Base-by-base conservation (phyloP, 805 yeast genomes). In the Saccharomycopsis capsularis region DNA sequence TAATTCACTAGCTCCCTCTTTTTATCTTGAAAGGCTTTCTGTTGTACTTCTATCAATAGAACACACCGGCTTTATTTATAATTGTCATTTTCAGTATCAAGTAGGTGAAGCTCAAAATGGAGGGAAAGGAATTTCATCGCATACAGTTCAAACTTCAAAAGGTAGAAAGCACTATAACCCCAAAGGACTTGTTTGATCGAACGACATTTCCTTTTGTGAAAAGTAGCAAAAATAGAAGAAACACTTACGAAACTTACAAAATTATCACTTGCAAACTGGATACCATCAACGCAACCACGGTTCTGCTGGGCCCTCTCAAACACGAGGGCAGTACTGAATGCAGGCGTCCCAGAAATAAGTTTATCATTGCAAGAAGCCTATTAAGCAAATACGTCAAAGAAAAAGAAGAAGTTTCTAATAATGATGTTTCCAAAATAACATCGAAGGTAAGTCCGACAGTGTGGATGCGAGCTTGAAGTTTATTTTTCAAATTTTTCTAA, bases 361-460 rank as follows among this genome's bases (percentile, higher is more conserved):
- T 45, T 35, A 45, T 45, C 18, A 45, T 45, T 15, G 48, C 48
- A 22, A 23, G 48, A 37, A 38, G 19, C 13, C n/a, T 45, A 9
- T 21, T 45, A 16, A 45, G 43, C 23, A 37, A 39, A 11, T 36
- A 36, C 23, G 15, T 45, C 15, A 45, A 39, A 13, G 13, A 32
- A 23, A 25, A 27, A 22, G 23, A 25, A 16, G 34, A 13, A 16
- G n/a, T 40, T 13, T 27, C 29, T 5, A 42, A 42, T 37, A 42
- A 32, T 16, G 45, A 42, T 25, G 27, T 42, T 16, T 42, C 45
- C 16, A 42, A 40, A 29, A 34, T 45, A 23, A 38, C 37, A 13
- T 45, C 48, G 15, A 44, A 44, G 30, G 40, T 44, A 24, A 37
- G 40, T 44, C n/a, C 38, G n/a, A n/a, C n/a, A n/a, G n/a, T n/a